Percentiles rank a stretch among this genome's conserved stretches.
These are phyloP conservation scores for Rhodotorula kratochvilovae DNA, from an alignment of 768 basidiomycete genomes.

Conservation along the genomic window DNA sequence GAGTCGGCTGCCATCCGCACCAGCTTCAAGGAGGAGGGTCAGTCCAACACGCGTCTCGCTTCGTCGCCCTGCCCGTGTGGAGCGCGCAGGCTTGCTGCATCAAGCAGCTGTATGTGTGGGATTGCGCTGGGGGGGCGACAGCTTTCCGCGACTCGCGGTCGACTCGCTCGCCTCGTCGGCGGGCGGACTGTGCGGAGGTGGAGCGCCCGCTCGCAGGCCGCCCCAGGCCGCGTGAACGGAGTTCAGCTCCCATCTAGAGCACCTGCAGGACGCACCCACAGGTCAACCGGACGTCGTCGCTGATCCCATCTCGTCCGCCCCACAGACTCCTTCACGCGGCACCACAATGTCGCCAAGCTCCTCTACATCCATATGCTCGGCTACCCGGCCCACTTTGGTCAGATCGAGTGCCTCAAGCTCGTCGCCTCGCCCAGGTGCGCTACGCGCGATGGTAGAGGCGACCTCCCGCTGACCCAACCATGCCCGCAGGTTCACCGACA, in stretches of 20 bases:
- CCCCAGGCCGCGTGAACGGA: neutral
- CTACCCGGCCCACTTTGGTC: constrained; percentile 96
- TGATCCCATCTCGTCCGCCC: neutral
- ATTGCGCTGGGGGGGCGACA: no score
- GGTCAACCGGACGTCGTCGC: no score
- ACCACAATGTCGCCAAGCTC: constrained; percentile 96
- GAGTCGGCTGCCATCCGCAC: constrained; percentile 96
- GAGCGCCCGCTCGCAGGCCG: neutral
- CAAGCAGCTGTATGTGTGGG: no score
- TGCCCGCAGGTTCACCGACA: constrained; percentile 88
- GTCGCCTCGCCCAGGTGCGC: constrained; percentile 34
- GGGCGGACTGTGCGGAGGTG: neutral
- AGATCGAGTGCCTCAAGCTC: constrained; percentile 93
- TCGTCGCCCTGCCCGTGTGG: neutral
- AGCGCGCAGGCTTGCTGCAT: no score
- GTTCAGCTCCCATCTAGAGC: neutral
- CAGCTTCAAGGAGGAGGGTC: constrained; percentile 92
- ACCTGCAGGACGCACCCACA: no score
- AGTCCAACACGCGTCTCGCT: neutral
- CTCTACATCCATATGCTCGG: constrained; percentile 99
- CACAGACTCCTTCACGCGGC: constrained; percentile 66
- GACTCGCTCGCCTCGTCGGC: neutral
- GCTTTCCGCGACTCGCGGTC: no score
- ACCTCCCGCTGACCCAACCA: constrained; percentile 46
- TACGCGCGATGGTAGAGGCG: no score